phyloP scores from a whole-genome alignment of 352 stramenopile species.

The Peronospora destructor region DNA sequence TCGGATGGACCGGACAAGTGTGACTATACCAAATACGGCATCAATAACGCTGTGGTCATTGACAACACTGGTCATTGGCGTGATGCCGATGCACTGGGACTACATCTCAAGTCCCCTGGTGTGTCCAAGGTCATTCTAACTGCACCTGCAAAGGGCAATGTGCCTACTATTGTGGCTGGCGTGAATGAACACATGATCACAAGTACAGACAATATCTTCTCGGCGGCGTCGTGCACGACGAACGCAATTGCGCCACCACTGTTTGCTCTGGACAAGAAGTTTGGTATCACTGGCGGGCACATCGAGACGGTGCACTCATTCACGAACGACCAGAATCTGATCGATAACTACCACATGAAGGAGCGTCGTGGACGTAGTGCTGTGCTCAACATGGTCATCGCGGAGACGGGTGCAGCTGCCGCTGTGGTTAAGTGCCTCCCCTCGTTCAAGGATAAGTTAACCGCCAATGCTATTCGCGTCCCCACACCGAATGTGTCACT shows the following conservation, averaged over 20 bases:
- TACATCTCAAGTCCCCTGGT: conserved; percentile 71
- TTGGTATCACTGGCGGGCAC: conserved; percentile 72
- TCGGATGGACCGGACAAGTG: conserved; percentile 76
- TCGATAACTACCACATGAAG: conserved; percentile 87
- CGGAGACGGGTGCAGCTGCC: conserved; percentile 73
- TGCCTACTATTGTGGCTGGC: conserved; percentile 72
- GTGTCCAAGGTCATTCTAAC: conserved; percentile 79
- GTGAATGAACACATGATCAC: conserved; percentile 72
- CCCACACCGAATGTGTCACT: conserved; percentile 98
- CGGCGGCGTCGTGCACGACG: conserved; percentile 76
- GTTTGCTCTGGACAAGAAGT: conserved; percentile 74
- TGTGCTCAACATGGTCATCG: conserved; percentile 88
- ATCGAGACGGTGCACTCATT: conserved; percentile 88
- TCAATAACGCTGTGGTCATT: conserved; percentile 84
- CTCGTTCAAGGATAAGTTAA: conserved; percentile 95
- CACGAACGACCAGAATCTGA: conserved; percentile 87
- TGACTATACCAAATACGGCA: conserved; percentile 84
- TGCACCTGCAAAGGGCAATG: conserved; percentile 61
- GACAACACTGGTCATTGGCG: conserved; percentile 85
- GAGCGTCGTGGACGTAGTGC: conserved; percentile 78
- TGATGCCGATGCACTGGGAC: conserved; percentile 51
- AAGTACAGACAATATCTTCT: conserved; percentile 59
- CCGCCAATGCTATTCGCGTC: conserved; percentile 97
- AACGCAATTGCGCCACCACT: conserved; percentile 80
- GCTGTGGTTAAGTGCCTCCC: conserved; percentile 88